Conservation (phyloP, 768 basidiomycete genomes). For the Tylopilus vinaceipallidus region DNA sequence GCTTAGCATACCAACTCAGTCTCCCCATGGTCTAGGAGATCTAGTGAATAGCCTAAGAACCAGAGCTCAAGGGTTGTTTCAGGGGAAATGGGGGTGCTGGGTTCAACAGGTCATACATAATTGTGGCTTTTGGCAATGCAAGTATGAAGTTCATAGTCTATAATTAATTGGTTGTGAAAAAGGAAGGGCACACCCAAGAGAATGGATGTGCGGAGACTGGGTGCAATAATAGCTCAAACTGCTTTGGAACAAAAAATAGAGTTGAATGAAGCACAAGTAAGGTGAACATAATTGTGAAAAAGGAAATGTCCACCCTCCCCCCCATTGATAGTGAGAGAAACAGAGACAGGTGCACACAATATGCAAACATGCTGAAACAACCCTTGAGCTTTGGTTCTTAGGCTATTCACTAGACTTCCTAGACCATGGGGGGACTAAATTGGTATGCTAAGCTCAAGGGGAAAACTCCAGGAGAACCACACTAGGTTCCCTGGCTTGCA, state of each 20-base stretch:
- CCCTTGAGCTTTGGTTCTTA: no score
- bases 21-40: no score
- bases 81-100: neutral
- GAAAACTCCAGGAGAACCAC: no score
- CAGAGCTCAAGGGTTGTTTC: no score
- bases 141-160: slow-evolving; percentile 19
- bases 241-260: neutral
- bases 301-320: neutral
- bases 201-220: slow-evolving; percentile 25
- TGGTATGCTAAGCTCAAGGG: no score
- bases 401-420: no score
- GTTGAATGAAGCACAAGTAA: slow-evolving; percentile 11
- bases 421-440: no score
- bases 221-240: slow-evolving; percentile 24
- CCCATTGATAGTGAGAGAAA: neutral
- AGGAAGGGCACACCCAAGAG: slow-evolving; percentile 37
- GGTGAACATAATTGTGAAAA: slow-evolving; percentile 13
- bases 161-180: slow-evolving; percentile 32
- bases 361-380: no score
- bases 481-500: no score
- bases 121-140: slow-evolving; percentile 2
- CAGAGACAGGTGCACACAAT: slow-evolving; percentile 1
- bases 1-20: no score
- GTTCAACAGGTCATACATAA: slow-evolving; percentile 13
- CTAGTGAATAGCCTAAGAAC: no score